Percentiles rank a stretch among this genome's conserved stretches.
phyloP scores from a whole-genome alignment of 441 rosid species.

The Eruca vesicaria region DNA sequence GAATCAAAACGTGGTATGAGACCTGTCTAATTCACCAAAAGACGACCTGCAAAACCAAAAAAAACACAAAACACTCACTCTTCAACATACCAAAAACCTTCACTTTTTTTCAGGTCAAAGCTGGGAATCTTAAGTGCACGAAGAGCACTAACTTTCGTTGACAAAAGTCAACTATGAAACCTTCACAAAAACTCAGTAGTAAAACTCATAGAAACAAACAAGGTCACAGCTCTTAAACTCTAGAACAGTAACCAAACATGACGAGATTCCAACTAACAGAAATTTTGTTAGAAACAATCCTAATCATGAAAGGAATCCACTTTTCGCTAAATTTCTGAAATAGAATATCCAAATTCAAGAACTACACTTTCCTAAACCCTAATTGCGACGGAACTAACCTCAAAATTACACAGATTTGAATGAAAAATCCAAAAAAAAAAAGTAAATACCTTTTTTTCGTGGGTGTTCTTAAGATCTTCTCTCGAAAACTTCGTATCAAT shows the following conservation, averaged over 20 bases:
- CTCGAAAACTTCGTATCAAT: neutral
- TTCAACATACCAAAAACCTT: neutral
- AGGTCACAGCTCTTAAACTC: neutral
- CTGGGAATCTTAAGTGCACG: neutral
- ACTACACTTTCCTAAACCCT: conserved; percentile 16
- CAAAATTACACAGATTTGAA: conserved; percentile 1
- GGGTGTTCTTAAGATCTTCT: neutral
- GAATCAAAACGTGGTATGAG: conserved; percentile 16
- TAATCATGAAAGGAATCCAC: neutral
- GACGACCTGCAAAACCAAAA: conserved; percentile 29
- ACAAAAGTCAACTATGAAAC: neutral
- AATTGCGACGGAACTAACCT: conserved; percentile 9
- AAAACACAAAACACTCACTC: neutral
- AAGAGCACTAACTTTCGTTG: neutral
- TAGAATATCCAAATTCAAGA: neutral
- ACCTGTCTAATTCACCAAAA: conserved; percentile 13
- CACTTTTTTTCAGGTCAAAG: neutral
- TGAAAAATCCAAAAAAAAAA: neutral
- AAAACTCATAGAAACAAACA: neutral
- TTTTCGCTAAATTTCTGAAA: neutral
- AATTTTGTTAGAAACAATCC: neutral
- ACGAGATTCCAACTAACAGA: neutral
- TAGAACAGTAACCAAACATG: neutral
- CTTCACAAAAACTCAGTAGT: neutral
- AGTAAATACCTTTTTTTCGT: conserved; percentile 2